Evolutionary conservation across 1,284 basidiomycete species (phyloP).

Genomic region (Puccinia hordei): DNA sequence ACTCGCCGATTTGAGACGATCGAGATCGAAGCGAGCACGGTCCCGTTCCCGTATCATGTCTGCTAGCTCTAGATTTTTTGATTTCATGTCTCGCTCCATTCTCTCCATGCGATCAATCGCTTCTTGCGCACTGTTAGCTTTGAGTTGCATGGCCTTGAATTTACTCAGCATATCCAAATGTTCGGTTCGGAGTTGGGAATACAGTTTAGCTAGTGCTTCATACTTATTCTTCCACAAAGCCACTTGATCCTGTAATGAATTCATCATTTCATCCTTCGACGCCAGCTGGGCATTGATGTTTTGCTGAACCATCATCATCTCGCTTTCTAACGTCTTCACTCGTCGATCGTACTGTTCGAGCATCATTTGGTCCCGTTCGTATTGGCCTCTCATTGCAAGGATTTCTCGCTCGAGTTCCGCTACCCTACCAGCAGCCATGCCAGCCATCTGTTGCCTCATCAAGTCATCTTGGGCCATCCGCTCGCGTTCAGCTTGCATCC

Average conservation of each 20-base stretch:
- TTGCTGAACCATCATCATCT: conserved; percentile 74
- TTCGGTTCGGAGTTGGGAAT: conserved; percentile 94
- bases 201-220: conserved; percentile 96
- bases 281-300: conserved; percentile 85
- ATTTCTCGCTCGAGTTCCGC: conserved; percentile 86
- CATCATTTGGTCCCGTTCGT: conserved; percentile 96
- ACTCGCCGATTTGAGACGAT: conserved; percentile 78
- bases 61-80: conserved; percentile 95
- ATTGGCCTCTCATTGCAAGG: conserved; percentile 91
- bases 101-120: conserved; percentile 99
- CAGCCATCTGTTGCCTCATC: conserved; percentile 68
- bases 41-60: conserved; percentile 99
- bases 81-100: conserved; percentile 97
- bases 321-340: conserved; percentile 93
- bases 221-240: conserved; percentile 98
- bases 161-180: conserved; percentile 96
- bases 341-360: conserved; percentile 96
- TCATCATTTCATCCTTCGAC: conserved; percentile 93
- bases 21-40: conserved; percentile 92
- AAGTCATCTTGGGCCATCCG: conserved; percentile 85
- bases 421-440: conserved; percentile 62
- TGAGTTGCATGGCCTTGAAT: conserved; percentile 96
- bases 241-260: conserved; percentile 94
- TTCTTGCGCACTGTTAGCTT: conserved; percentile 97
- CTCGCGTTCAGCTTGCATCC: conserved; percentile 83